phyloP scores from a whole-genome alignment of 148 eudicot species.

The Rhododendron mucronatum region DNA sequence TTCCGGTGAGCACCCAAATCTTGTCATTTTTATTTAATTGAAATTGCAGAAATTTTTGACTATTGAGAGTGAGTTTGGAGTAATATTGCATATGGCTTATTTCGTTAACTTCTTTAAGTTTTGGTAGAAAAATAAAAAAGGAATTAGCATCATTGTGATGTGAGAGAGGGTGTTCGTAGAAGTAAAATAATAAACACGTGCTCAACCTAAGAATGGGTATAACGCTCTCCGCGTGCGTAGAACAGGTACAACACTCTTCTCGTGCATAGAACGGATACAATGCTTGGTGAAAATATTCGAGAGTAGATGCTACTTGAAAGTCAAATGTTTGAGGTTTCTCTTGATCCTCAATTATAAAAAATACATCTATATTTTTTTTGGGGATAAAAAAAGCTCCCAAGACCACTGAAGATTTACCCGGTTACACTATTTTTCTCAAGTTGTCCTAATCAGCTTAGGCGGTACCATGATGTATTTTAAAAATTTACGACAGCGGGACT shows the following conservation, averaged over 20 bases:
- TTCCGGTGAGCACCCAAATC: slow-evolving; percentile 55
- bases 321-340: not conserved
- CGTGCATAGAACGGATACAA: too few species aligned
- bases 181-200: not conserved
- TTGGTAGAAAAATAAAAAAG: not conserved
- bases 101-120: not conserved
- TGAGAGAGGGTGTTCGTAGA: not conserved
- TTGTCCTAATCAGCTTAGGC: not conserved
- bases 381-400: not conserved
- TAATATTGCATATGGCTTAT: not conserved
- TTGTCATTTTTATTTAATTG: not conserved
- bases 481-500: not conserved
- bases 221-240: too few species aligned
- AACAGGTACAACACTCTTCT: not conserved
- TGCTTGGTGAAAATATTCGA: not conserved
- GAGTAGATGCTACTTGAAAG: not conserved
- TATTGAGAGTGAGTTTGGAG: not conserved
- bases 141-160: not conserved
- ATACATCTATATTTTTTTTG: not conserved
- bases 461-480: not conserved
- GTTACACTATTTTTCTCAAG: not conserved
- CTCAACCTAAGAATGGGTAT: not conserved
- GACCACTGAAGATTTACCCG: not conserved
- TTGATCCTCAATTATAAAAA: not conserved
- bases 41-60: not conserved